These are phyloP conservation scores for Hansfordia pulvinata DNA, from an alignment of 2,329 filamentous ascomycete genomes.

Conservation along the genomic window DNA sequence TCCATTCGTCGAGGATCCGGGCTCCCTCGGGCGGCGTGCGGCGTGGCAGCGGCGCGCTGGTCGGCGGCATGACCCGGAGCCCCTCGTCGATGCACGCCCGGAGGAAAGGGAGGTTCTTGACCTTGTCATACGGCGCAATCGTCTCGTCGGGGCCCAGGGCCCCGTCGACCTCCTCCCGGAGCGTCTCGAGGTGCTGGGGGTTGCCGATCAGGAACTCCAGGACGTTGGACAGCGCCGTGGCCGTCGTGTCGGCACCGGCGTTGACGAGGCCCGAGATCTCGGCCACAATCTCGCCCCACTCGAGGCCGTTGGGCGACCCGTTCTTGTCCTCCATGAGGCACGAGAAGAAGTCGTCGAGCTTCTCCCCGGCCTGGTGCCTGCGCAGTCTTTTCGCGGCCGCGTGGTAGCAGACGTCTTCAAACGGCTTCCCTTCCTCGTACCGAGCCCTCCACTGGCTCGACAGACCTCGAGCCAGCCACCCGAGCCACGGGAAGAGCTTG, in stretches of 20 bases:
- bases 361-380: constrained; percentile 35
- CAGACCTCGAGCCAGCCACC: constrained; percentile 26
- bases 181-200: constrained; percentile 21
- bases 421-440: constrained; percentile 20
- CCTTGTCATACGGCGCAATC: constrained; percentile 32
- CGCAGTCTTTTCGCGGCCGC: constrained; percentile 27
- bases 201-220: constrained; percentile 37
- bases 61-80: constrained; percentile 28
- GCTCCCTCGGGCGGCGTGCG: constrained; percentile 28
- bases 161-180: constrained; percentile 29
- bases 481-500: constrained; percentile 25
- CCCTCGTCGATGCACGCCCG: constrained; percentile 36
- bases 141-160: constrained; percentile 26
- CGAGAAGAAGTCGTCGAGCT: constrained; percentile 44
- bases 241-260: constrained; percentile 36
- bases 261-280: constrained; percentile 39
- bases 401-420: constrained; percentile 24
- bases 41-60: constrained; percentile 26
- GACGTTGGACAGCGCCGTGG: constrained; percentile 33
- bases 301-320: constrained; percentile 25
- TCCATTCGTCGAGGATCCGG: constrained; percentile 25
- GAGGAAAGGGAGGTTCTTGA: constrained; percentile 36
- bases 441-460: constrained; percentile 20
- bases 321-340: constrained; percentile 35
- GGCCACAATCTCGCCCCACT: constrained; percentile 44